Evolutionary conservation across 495 filamentous ascomycete genomes (phyloP), one percentile per base, ranked within the genome.

Genomic region (Aspergillus bridgeri): DNA sequence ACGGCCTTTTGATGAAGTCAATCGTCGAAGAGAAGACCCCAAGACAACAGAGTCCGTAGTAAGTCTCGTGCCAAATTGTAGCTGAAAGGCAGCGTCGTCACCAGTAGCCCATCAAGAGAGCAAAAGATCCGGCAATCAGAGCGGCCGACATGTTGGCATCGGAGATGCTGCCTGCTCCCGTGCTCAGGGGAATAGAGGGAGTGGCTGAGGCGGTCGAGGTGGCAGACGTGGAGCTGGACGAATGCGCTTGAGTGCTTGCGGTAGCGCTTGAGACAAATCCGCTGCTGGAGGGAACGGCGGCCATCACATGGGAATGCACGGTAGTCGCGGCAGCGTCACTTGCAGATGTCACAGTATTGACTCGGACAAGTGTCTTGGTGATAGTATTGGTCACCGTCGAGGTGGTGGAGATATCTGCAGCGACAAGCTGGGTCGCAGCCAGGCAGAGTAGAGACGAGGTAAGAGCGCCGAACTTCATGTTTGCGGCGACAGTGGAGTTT

Each of bases 391-490:
- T 75, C 6, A 60, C 43, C 29, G 61, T 64, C 11, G 70, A 72
- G 53, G 70, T 75, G 51, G 51, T 59, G 48, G 61, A 60, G 51
- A 60, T 65, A 3, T 57, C 53, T 45, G 65, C 67, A 29, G 59
- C 64, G 47, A 66, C 67, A 24, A 71, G 47, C 51, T 66, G 68
- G 58, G 69, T 59, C 24, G 64, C 69, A 8, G 64, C 69, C 54
- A 77, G 51, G 65, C 68, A 75, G 66, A 75, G 64, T 51, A 72
- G 48, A 50, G 72, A 70, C 17, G 70, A 69, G 53, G 67, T 24
- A 33, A 77, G 60, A 38, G 72, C 50, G 58, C 53, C 61, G 54
- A 75, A 53, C 64, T 75, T 73, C 74, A 77, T 77, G 50, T 46
- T 74, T 54, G 33, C 33, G 48, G 58, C 15, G 43, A 6, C 8